Evolutionary conservation across 352 stramenopile species (phyloP), one percentile per base, ranked within the genome.

Genomic region (Vaucheria bursata): DNA sequence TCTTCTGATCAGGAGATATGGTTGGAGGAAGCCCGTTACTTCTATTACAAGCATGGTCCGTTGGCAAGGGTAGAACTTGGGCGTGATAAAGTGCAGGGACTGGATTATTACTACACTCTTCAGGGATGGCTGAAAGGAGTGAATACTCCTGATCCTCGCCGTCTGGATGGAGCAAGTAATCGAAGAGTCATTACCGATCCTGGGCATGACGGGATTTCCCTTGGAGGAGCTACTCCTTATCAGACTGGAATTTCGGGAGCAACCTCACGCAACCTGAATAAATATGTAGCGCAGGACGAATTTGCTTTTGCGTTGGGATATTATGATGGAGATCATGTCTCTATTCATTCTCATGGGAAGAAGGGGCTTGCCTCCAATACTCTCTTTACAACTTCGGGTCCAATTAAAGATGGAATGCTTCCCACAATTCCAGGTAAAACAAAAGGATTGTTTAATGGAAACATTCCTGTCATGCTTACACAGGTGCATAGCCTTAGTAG

Each of bases 291-390:
- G 25, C 18, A 25, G 45, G 45, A 59, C 45, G 45, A 18, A 25
- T 59, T 59, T 59, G 45, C 12, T 18, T 59, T 59, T 59, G 25
- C 18, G 12, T 25, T 59, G 45, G 12, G 25, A 25, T 59, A 59
- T 59, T 59, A 59, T 59, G 45, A 59, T 18, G 45, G 45, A 59
- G 45, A 59, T 59, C 25, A 59, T 25, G n/a, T n/a, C n/a, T n/a
- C n/a, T n/a, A n/a, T n/a, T n/a, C n/a, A n/a, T n/a, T n/a, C n/a
- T n/a, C n/a, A n/a, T n/a, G n/a, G n/a, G n/a, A n/a, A n/a, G n/a
- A n/a, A n/a, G n/a, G n/a, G n/a, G n/a, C n/a, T n/a, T n/a, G n/a
- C n/a, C n/a, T 18, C 12, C 45, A 59, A 59, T 25, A n/a, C n/a
- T n/a, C n/a, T n/a, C n/a, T n/a, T n/a, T n/a, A n/a, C n/a, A n/a